Percentiles rank a stretch among this genome's conserved stretches.
Evolutionary conservation across 768 basidiomycete species (phyloP).

Genomic region (Boletus rex-veris): DNA sequence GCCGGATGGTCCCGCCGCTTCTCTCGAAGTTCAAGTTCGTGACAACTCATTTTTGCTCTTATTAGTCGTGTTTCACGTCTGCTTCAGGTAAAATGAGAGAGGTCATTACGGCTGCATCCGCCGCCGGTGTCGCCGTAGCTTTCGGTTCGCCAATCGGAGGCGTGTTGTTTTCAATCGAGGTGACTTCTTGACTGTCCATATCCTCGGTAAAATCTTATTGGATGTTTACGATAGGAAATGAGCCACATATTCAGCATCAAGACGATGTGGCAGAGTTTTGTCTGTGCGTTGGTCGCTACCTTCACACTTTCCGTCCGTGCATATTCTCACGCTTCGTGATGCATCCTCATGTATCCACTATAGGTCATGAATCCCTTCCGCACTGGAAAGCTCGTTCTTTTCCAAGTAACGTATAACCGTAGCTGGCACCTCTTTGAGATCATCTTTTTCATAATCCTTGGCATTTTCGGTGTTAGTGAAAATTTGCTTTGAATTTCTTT

Average conservation of each 20-base stretch:
- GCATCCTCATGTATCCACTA: constrained; percentile 19
- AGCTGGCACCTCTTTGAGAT: constrained; percentile 99
- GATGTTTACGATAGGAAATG: constrained; percentile 75
- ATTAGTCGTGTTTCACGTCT: constrained; percentile 15
- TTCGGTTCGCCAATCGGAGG: constrained; percentile 98
- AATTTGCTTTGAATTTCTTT: neutral
- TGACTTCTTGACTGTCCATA: constrained; percentile 27
- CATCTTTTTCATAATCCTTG: constrained; percentile 91
- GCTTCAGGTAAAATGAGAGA: constrained; percentile 75
- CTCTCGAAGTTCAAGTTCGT: constrained; percentile 81
- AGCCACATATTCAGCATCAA: constrained; percentile 94
- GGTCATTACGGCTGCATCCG: constrained; percentile 91
- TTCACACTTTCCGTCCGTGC: constrained; percentile 86
- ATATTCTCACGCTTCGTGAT: constrained; percentile 15
- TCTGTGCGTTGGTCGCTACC: constrained; percentile 95
- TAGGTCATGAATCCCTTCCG: constrained; percentile 98
- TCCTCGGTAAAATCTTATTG: neutral
- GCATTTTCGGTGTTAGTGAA: constrained; percentile 83
- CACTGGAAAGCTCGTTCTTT: constrained; percentile 95
- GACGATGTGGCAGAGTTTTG: constrained; percentile 98
- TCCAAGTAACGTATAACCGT: constrained; percentile 95
- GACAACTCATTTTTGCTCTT: neutral
- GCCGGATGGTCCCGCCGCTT: constrained; percentile 80
- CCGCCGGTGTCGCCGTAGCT: constrained; percentile 97
- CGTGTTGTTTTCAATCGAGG: constrained; percentile 96